Percentiles rank a stretch among this genome's conserved stretches.
phyloP scores from a whole-genome alignment of 2,329 filamentous ascomycete genomes.

The Conoideocrella luteorostrata region DNA sequence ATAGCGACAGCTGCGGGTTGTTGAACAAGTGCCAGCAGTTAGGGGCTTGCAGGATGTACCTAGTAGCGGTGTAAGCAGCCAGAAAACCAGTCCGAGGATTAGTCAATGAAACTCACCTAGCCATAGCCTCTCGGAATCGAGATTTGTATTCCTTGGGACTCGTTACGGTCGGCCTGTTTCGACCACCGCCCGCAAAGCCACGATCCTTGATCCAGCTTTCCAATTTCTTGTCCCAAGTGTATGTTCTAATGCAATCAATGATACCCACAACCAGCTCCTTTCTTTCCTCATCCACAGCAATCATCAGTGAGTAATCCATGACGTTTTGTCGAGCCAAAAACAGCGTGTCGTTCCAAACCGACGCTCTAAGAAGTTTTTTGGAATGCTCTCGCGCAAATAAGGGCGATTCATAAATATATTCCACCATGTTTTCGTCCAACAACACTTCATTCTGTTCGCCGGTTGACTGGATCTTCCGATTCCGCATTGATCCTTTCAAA shows the following conservation, averaged over 20 bases:
- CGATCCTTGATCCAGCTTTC: slow-evolving; percentile 99
- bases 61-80: slow-evolving; percentile 16
- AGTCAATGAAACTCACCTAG: slow-evolving; percentile 53
- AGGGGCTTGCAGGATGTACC: slow-evolving; percentile 67
- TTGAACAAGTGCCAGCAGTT: slow-evolving; percentile 71
- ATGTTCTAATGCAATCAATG: slow-evolving; percentile 96
- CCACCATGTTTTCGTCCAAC: slow-evolving; percentile 96
- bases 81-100: background rate
- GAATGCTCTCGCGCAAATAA: slow-evolving; percentile 93
- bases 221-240: slow-evolving; percentile 99
- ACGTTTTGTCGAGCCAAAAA: slow-evolving; percentile 93
- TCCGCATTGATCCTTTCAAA: slow-evolving; percentile 96
- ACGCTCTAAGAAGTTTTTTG: slow-evolving; percentile 84
- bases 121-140: slow-evolving; percentile 94
- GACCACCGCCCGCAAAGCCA: slow-evolving; percentile 68
- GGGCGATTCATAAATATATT: slow-evolving; percentile 96
- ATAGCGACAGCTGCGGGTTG: slow-evolving; percentile 31
- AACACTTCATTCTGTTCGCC: slow-evolving; percentile 95
- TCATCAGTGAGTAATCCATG: slow-evolving; percentile 99
- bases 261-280: slow-evolving; percentile 96
- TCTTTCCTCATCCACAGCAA: slow-evolving; percentile 83
- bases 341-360: slow-evolving; percentile 95
- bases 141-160: slow-evolving; percentile 97
- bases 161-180: slow-evolving; percentile 88
- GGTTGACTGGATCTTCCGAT: slow-evolving; percentile 92